Evolutionary conservation across 2,329 filamentous ascomycete genomes (phyloP).

Genomic region (Aspergillus thermomutatus): DNA sequence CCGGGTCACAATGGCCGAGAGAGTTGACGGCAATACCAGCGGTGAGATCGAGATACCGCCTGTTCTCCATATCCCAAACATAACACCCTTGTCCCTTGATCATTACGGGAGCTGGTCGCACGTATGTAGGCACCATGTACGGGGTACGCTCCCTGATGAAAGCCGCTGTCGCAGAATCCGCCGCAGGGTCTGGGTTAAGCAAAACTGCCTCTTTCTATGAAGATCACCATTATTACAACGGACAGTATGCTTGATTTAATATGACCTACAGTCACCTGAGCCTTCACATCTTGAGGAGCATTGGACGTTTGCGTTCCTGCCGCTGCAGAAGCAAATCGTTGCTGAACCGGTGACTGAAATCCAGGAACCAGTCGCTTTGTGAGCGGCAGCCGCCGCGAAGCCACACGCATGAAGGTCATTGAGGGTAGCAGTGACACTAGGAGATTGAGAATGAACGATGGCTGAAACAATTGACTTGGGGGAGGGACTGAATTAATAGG

Average conservation of each 20-base stretch:
- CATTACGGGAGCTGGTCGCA: conserved; percentile 85
- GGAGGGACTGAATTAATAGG: neutral
- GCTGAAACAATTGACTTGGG: neutral
- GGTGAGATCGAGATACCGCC: conserved; percentile 90
- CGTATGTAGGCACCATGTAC: conserved; percentile 95
- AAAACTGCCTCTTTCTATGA: conserved; percentile 48
- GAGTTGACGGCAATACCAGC: conserved; percentile 94
- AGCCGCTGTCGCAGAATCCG: conserved; percentile 70
- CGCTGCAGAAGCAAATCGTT: conserved; percentile 28
- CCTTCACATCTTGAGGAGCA: conserved; percentile 26
- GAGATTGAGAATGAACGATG: neutral
- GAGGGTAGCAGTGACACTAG: neutral
- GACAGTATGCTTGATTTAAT: neutral
- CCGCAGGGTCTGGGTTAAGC: conserved; percentile 68
- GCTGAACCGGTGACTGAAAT: conserved; percentile 32
- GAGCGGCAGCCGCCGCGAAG: conserved; percentile 33
- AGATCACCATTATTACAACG: neutral
- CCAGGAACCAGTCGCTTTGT: conserved; percentile 26
- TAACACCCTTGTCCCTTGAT: conserved; percentile 82
- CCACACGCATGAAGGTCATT: conserved; percentile 34
- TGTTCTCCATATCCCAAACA: conserved; percentile 84
- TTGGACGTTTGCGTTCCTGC: conserved; percentile 19
- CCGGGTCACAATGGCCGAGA: conserved; percentile 83
- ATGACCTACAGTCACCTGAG: conserved; percentile 22
- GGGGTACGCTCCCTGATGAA: conserved; percentile 73